Evolutionary conservation across 345 rosid genomes (phyloP), one percentile per base, ranked within the genome.

Genomic region (Eucalyptus fibrosa): DNA sequence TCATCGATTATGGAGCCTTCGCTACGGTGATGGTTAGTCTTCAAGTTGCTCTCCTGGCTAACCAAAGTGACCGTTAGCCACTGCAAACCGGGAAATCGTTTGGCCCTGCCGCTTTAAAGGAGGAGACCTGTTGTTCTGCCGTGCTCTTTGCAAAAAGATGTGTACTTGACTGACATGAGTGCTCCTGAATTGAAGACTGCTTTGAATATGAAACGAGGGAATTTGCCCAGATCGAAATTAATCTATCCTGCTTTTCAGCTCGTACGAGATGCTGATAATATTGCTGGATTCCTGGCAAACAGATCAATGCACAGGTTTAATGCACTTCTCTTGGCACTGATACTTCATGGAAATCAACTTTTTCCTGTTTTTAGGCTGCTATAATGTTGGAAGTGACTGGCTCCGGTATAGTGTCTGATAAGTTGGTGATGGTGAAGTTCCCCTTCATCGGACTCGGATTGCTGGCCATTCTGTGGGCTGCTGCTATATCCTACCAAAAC

Each of bases 401-500:
- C 50, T 97, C 96, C 1, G 91, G 94, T 83, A 95, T 89, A 89
- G 96, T 96, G 12, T 93, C 98, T 5, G 94, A 96, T 50, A 90
- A 87, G 86, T 89, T 97, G 93, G 26, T 92, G 88, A 92, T 87
- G 93, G 49, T 92, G 92, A 95, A 97, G 86, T 90, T 13, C 49
- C 96, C 97, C 28, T 94, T 97, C 90, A 4, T 94, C 91, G 97
- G 94, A 9, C 77, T 94, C 24, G 91, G 95, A 47, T 89, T 93
- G 40, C 80, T 96, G 72, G 97, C 98, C 18, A 80, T 92, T 86
- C 90, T 96, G 55, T 94, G 98, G 98, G 95, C 88, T 97, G 51
- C 86, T 94, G 81, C 77, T 92, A 10, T 86, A 30, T 26, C 67
- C 91, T 17, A 37, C 89, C 34, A 91, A 56, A 67, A 90, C 87